Conservation (phyloP, 106 monocot genomes). For the Allium cepa region DNA sequence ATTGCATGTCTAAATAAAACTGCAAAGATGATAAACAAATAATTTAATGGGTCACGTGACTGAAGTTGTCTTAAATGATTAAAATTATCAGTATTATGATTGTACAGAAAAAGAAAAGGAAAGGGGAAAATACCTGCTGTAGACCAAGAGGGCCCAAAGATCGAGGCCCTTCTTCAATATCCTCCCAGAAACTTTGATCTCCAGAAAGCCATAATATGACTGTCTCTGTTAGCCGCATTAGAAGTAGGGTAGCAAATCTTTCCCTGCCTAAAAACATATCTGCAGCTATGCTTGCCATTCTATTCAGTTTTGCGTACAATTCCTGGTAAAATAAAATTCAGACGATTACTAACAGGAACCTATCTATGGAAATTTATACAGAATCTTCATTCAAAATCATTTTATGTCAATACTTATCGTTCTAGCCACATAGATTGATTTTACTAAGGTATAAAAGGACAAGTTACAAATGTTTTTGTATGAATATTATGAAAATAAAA, state of each 20-base stretch:
- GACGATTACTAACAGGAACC: not conserved
- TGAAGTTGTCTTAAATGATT: not conserved
- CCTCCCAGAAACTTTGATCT: constrained; percentile 95
- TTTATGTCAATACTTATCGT: not conserved
- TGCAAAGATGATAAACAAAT: constrained; percentile 21
- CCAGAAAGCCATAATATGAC: constrained; percentile 83
- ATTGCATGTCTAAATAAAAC: constrained; percentile 99
- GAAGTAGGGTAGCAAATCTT: constrained; percentile 78
- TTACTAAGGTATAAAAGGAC: not conserved
- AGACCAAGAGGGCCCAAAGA: constrained; percentile 78
- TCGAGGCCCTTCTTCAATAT: constrained; percentile 71
- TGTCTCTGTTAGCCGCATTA: constrained; percentile 88
- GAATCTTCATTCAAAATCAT: not conserved
- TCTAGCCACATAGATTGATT: not conserved
- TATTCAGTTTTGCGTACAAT: constrained; percentile 69
- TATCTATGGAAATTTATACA: too few relatives aligned
- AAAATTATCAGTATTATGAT: too few relatives aligned
- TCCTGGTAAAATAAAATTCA: constrained; percentile 40
- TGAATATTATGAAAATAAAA: too few relatives aligned
- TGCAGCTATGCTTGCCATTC: constrained; percentile 64
- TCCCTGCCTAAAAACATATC: constrained; percentile 97
- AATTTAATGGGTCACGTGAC: not conserved
- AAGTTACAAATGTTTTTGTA: not conserved
- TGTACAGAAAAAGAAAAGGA: too few relatives aligned
- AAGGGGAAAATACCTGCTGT: constrained; percentile 48